Evolutionary conservation across 225 moss, liverwort and hornwort genomes (phyloP).

Genomic region (Polytrichum formosum): DNA sequence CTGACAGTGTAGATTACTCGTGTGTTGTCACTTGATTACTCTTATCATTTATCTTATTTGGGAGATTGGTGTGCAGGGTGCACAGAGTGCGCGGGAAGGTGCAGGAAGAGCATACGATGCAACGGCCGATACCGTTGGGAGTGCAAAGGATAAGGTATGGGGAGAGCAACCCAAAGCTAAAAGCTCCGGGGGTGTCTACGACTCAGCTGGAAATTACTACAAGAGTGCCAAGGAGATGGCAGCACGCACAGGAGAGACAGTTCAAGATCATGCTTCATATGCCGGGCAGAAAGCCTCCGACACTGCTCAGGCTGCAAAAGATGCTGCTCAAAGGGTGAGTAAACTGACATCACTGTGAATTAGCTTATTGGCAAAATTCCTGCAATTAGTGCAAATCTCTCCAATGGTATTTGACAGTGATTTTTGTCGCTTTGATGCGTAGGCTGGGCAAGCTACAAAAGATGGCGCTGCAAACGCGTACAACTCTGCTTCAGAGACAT

Average conservation of each 20-base stretch:
- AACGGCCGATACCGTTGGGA: slow-evolving; percentile 23
- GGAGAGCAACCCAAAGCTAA: slow-evolving; percentile 4
- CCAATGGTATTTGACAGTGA: slow-evolving; percentile 14
- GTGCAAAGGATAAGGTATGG: slow-evolving; percentile 17
- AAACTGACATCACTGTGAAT: neutral
- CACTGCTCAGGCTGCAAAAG: slow-evolving; percentile 31
- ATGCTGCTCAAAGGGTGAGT: slow-evolving; percentile 13
- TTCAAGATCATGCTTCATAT: slow-evolving; percentile 5
- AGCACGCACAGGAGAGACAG: slow-evolving; percentile 20
- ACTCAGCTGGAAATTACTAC: slow-evolving; percentile 20
- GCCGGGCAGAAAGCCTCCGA: slow-evolving; percentile 9
- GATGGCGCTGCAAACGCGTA: slow-evolving; percentile 19
- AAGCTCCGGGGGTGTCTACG: slow-evolving; percentile 8
- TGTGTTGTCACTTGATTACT: too few species aligned
- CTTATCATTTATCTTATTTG: neutral
- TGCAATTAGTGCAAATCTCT: neutral
- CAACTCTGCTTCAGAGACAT: slow-evolving; percentile 1
- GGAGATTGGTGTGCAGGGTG: slow-evolving; percentile 13
- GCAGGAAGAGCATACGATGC: slow-evolving; percentile 32
- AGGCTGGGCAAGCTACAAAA: slow-evolving; percentile 20
- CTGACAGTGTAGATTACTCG: too few species aligned
- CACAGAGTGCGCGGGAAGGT: slow-evolving; percentile 20
- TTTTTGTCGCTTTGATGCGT: slow-evolving; percentile 1
- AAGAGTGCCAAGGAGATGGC: slow-evolving; percentile 28
- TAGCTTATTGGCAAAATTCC: too few species aligned